Evolutionary conservation across 176 grass and related monocot genomes (phyloP).

Genomic region (Miscanthus lutarioriparius): DNA sequence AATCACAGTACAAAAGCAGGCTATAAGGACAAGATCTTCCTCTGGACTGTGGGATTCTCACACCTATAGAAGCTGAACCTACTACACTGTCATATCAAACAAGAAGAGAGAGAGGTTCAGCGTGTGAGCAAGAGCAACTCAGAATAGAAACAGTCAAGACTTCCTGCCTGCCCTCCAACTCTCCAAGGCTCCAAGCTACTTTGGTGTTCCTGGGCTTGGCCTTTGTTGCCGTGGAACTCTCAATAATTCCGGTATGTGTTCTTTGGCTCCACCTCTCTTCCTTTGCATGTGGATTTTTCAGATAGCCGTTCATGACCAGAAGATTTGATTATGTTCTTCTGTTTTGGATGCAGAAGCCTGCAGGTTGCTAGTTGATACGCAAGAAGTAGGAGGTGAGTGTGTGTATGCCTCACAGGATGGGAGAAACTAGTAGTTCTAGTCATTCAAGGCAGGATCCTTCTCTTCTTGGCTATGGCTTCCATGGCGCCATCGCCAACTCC

Average conservation of each 20-base stretch:
- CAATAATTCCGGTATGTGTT: constrained; percentile 35
- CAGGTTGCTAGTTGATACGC: background rate
- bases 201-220: background rate
- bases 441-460: constrained; percentile 43
- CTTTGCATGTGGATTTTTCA: background rate
- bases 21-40: constrained; percentile 42
- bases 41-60: constrained; percentile 37
- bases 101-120: constrained; percentile 41
- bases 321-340: constrained; percentile 1
- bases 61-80: constrained; percentile 27
- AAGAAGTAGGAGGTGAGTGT: no score
- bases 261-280: background rate
- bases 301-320: background rate
- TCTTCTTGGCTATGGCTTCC: constrained; percentile 50
- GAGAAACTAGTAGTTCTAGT: constrained; percentile 46
- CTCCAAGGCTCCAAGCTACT: background rate
- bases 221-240: constrained; percentile 11
- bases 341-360: background rate
- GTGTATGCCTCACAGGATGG: constrained; percentile 29
- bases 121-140: constrained; percentile 26
- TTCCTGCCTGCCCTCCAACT: background rate
- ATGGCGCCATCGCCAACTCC: constrained; percentile 38
- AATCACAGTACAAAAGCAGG: constrained; percentile 10
- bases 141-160: constrained; percentile 18
- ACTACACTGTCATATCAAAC: constrained; percentile 29